phyloP scores from a whole-genome alignment of 73 alveolate genomes.

The Durusdinium trenchii region DNA sequence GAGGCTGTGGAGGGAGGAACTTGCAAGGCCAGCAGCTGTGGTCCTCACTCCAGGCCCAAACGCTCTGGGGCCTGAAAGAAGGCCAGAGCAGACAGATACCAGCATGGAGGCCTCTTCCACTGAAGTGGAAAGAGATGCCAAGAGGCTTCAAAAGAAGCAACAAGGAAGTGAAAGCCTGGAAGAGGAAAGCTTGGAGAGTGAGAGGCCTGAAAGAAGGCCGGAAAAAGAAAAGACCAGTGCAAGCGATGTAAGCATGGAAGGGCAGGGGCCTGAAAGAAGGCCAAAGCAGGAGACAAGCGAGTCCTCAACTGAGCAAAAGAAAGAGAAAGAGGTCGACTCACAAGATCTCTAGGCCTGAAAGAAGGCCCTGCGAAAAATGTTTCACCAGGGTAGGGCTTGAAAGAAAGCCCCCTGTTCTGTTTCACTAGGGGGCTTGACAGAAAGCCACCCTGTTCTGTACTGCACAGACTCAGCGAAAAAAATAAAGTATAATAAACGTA shows the following conservation, averaged over 20 bases:
- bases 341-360: not conserved
- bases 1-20: not conserved
- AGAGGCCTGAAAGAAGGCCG: not conserved
- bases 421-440: not conserved
- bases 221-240: not conserved
- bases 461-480: not conserved
- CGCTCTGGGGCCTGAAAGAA: not conserved
- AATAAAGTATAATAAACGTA: not conserved
- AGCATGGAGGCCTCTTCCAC: too few relatives aligned
- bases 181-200: too few relatives aligned
- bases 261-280: conserved; percentile 13
- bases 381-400: not conserved
- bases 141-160: too few relatives aligned
- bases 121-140: too few relatives aligned
- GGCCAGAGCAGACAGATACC: not conserved
- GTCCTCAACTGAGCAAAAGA: not conserved
- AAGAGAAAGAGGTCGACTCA: not conserved
- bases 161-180: too few relatives aligned
- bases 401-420: not conserved
- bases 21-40: not conserved
- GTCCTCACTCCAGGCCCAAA: not conserved
- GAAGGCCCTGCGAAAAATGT: not conserved
- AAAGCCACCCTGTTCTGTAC: too few relatives aligned
- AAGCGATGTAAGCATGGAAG: not conserved
- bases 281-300: not conserved